Evolutionary conservation across 73 alveolate genomes (phyloP), one percentile per base, ranked within the genome.

Genomic region (Effrenium voratum): DNA sequence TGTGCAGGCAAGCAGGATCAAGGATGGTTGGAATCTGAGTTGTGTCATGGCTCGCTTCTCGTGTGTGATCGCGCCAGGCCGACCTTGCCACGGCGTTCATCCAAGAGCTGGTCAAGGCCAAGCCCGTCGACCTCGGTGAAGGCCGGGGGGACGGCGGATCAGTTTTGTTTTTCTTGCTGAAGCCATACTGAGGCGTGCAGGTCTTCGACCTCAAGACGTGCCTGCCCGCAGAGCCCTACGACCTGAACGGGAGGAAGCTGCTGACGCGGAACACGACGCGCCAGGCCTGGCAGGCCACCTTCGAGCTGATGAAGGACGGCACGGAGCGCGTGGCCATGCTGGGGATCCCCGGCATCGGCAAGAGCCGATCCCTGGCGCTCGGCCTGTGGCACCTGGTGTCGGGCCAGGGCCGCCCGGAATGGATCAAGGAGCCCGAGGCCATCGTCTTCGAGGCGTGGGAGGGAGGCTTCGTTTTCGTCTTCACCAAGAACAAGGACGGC

Each of bases 381-480:
- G 86, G 86, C 60, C 86, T 76, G n/a, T 68, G 80, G 80, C 80
- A 68, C 80, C 46, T 28, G 80, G 80, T 68, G 80, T n/a, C 80
- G 80, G 80, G 80, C 80, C 34, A 26, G 40, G 60, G 40, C 59
- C 57, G 34, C 38, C 66, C 19, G 66, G 57, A 76, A 19, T 36
- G 87, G 63, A 76, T 44, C 0, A 38, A 15, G 59, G 60, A 13
- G 59, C 87, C 87, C 52, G 52, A 43, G 87, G 87, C 87, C 63
- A 76, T 76, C 87, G 59, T 76, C 52, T 76, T 15, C 19, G 87
- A 76, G 43, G 36, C 60, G 36, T 36, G 87, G 87, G 63, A 76
- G 87, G 41, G 87, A 12, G 10, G 87, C 63, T 15, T 19, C 5
- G 87, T 76, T 40, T 76, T 76, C 87, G 60, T 40, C 10, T 76